phyloP scores from a whole-genome alignment of 2,329 filamentous ascomycete genomes.

The Xylariaceae sp. region DNA sequence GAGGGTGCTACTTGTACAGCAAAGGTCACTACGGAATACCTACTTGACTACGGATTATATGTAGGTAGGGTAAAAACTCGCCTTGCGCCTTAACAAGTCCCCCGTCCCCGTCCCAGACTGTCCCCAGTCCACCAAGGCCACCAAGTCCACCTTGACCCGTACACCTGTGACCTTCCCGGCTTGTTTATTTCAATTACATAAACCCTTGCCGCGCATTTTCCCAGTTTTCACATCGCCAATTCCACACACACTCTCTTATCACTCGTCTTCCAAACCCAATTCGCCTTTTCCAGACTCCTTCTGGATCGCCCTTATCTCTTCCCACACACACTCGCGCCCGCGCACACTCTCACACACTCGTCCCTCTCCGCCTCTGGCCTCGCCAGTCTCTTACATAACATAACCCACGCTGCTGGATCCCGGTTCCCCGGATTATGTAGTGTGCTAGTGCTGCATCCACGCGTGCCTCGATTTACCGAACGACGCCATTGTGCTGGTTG shows the following conservation, averaged over 20 bases:
- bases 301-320: constrained; percentile 36
- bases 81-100: background rate
- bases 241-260: constrained; percentile 22
- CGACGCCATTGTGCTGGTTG: constrained; percentile 11
- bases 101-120: background rate
- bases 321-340: constrained; percentile 5
- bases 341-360: constrained; percentile 4
- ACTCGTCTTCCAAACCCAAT: constrained; percentile 23
- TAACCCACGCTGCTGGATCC: constrained; percentile 38
- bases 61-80: background rate
- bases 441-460: constrained; percentile 39
- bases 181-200: constrained; percentile 42
- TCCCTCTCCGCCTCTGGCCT: constrained; percentile 11
- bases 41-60: no score
- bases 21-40: no score
- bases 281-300: constrained; percentile 32
- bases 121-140: background rate
- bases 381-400: constrained; percentile 27
- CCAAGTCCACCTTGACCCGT: no score
- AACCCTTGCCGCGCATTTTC: constrained; percentile 39
- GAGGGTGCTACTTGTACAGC: background rate
- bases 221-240: constrained; percentile 28
- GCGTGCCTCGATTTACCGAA: constrained; percentile 24
- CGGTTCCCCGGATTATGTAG: constrained; percentile 38
- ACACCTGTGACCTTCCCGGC: background rate